Base-by-base conservation (phyloP, 768 basidiomycete genomes). In the Boletus subparvulus region DNA sequence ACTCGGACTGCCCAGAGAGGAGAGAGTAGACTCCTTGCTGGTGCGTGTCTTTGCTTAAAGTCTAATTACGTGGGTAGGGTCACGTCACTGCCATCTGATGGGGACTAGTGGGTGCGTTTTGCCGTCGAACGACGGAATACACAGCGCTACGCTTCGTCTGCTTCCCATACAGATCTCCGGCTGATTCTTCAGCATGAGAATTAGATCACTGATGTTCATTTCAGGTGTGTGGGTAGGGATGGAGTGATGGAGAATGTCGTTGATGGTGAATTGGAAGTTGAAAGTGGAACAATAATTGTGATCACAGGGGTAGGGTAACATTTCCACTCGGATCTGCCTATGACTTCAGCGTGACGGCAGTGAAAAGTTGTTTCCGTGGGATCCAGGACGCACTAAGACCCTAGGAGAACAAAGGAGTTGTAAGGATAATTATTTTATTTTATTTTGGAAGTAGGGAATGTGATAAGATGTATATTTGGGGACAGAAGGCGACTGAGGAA, bases 31-130 rank as follows among this genome's bases (percentile, higher is more conserved):
- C 63, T 55, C 61, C 65, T 53, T 61, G 54, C 42, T 54, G 66
- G 69, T 61, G 69, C 71, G 54, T 73, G 69, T 55, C 50, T 33
- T 72, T 73, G 70, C 63, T 65, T 73, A 72, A 72, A 72, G 70
- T 65, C 72, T 72, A 72, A 72, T 72, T 72, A 72, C 71, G 71
- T 72, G 60, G 51, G 41, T 47, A 58, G 50, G 37, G 57, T 72
- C 61, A 71, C 71, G 70, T 73, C 71, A 65, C 62, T 45, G 54
- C 55, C 65, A 69, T 59, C 58, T 63, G 69, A 71, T 70, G 66
- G 37, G 37, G 56, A 47, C 43, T 24, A 56, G 53, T 53, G 50
- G 50, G 21, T 54, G 35, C 41, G 56, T 55, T 56, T 28, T 58
- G 45, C 59, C 59, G 64, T 58, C 43, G 26, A 47, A 52, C 49